Percentiles rank a stretch among this genome's conserved stretches.
Evolutionary conservation across 202 grass and related monocot species (phyloP).

Genomic region (Setaria viridis): DNA sequence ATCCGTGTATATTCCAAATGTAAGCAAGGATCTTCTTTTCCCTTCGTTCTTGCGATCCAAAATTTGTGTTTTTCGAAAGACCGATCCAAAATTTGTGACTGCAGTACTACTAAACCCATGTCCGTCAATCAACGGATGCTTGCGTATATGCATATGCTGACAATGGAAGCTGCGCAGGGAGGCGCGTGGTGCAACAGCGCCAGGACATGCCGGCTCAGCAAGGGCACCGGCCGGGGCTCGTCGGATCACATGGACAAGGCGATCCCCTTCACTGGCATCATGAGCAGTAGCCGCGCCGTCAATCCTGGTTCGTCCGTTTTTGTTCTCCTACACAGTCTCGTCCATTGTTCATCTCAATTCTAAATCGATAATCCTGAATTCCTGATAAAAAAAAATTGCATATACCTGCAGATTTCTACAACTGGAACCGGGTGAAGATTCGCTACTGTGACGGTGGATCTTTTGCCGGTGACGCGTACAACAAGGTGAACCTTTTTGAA

Average conservation of each 20-base stretch:
- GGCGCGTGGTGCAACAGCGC: conserved; percentile 82
- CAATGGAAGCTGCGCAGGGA: conserved; percentile 50
- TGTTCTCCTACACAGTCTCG: not conserved
- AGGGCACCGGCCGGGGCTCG: conserved; percentile 59
- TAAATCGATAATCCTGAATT: too few relatives aligned
- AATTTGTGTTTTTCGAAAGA: too few relatives aligned
- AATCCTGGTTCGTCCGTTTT: conserved; percentile 63
- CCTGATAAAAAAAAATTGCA: not conserved
- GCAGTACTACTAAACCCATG: too few relatives aligned
- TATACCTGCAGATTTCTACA: conserved; percentile 70
- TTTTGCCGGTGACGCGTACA: conserved; percentile 54
- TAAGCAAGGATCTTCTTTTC: not conserved
- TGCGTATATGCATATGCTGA: not conserved
- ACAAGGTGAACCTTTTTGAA: not conserved
- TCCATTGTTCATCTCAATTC: not conserved
- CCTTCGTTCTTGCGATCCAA: too few relatives aligned
- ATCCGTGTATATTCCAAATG: not conserved
- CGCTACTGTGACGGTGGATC: conserved; percentile 67
- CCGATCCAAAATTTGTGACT: not conserved
- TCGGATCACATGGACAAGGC: conserved; percentile 74
- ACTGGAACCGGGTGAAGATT: conserved; percentile 78
- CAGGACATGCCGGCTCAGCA: conserved; percentile 52
- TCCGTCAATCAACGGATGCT: too few relatives aligned
- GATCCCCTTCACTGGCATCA: conserved; percentile 70
- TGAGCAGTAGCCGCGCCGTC: conserved; percentile 56